phyloP scores from a whole-genome alignment of 129 eudicot species.

The Flaveria ramosissima region DNA sequence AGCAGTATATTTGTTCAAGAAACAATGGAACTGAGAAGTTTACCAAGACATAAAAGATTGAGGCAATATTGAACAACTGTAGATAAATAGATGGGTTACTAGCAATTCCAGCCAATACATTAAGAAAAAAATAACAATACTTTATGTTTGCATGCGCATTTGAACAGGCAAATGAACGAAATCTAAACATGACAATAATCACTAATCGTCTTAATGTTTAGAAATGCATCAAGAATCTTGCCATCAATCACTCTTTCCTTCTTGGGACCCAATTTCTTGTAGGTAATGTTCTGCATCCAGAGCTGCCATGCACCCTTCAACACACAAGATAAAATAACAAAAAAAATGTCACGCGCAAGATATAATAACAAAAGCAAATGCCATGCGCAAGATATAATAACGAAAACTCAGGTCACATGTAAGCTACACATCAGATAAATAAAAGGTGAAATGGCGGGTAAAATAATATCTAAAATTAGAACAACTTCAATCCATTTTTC shows the following conservation, averaged over 20 bases:
- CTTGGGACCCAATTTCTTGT: conserved; percentile 80
- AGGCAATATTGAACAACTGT: conserved; percentile 2
- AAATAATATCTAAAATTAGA: not conserved
- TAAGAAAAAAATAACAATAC: conserved; percentile 8
- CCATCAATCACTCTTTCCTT: conserved; percentile 83
- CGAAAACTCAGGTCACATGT: not conserved
- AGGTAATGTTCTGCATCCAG: conserved; percentile 94
- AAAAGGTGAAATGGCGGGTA: not conserved
- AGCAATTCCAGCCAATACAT: not conserved
- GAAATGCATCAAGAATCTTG: conserved; percentile 3
- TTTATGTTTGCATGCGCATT: not conserved
- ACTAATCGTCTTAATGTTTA: conserved; percentile 14
- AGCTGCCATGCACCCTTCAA: conserved; percentile 98
- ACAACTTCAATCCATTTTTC: not conserved
- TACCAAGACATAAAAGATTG: no score
- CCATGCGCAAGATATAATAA: not conserved
- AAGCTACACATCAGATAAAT: not conserved
- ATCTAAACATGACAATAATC: not conserved
- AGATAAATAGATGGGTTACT: conserved; percentile 13
- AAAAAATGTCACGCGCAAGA: not conserved
- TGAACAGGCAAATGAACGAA: conserved; percentile 10
- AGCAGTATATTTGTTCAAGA: no score
- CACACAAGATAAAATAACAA: not conserved
- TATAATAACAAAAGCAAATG: not conserved
- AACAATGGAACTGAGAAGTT: no score